Evolutionary conservation across 2,329 filamentous ascomycete species (phyloP).

Genomic region (Rhynchosporium agropyri): DNA sequence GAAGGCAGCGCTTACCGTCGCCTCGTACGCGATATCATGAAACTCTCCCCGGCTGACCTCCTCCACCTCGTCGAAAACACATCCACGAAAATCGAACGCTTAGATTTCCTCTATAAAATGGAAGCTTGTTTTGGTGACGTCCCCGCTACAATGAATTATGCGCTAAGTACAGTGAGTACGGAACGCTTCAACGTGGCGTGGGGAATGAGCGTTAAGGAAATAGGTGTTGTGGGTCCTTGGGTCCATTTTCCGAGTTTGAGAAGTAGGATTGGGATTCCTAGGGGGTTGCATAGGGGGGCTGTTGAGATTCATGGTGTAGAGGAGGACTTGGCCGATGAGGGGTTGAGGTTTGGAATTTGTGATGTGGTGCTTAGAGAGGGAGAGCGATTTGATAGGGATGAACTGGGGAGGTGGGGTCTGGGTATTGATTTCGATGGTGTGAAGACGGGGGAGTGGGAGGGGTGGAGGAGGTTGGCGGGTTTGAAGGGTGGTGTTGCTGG

Average conservation of each 20-base stretch:
- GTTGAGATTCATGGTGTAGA: not conserved
- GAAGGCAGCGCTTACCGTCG: conserved; percentile 34
- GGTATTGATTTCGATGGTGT: conserved; percentile 23
- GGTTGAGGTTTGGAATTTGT: conserved; percentile 28
- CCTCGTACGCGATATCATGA: conserved; percentile 37
- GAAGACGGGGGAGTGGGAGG: conserved; percentile 26
- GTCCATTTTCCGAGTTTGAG: conserved; percentile 20
- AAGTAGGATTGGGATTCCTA: not conserved
- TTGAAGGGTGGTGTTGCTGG: not conserved
- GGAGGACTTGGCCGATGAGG: conserved; percentile 24
- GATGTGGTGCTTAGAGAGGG: not conserved
- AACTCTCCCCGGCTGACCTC: conserved; percentile 36
- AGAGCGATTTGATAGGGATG: not conserved
- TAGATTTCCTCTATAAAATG: conserved; percentile 34
- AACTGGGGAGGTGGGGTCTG: not conserved
- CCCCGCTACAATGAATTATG: conserved; percentile 38
- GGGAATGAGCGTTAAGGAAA: conserved; percentile 18
- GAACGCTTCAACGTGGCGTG: conserved; percentile 24
- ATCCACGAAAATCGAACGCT: conserved; percentile 36
- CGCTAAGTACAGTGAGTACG: conserved; percentile 23
- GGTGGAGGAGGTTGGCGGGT: conserved; percentile 7
- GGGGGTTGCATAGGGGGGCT: not conserved
- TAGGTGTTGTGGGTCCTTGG: conserved; percentile 11
- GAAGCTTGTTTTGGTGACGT: conserved; percentile 35
- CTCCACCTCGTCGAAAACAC: conserved; percentile 39